A percentile compares a stretch with the other conserved stretches of the same genome.
These are phyloP conservation scores for Berberis vulgaris DNA, from an alignment of 164 flowering plant genomes.

Conservation along the genomic window DNA sequence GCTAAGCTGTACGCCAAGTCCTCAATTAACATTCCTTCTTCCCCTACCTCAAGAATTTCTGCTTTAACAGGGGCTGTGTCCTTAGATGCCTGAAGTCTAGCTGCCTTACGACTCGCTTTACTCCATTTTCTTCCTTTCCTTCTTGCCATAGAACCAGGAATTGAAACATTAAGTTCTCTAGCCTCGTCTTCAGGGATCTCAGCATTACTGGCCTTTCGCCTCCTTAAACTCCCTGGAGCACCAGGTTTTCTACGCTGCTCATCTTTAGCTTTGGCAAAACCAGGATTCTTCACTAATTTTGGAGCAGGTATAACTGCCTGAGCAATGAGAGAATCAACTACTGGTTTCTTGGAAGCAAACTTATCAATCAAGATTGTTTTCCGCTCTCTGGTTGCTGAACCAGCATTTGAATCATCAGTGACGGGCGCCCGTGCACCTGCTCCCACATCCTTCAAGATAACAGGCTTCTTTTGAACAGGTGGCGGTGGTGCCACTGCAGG, in stretches of 20 bases:
- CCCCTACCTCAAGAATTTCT: slow-evolving; percentile 87
- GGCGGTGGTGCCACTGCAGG: slow-evolving; percentile 54
- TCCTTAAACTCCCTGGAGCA: slow-evolving; percentile 40
- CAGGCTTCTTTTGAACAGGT: slow-evolving; percentile 47
- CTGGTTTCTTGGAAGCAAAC: slow-evolving; percentile 71
- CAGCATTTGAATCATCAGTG: slow-evolving; percentile 17
- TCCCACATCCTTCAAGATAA: slow-evolving; percentile 65
- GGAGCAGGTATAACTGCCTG: slow-evolving; percentile 60
- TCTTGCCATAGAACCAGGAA: slow-evolving; percentile 42
- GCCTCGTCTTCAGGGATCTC: slow-evolving; percentile 55
- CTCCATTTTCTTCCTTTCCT: slow-evolving; percentile 87
- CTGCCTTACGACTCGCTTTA: slow-evolving; percentile 85
- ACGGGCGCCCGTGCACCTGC: slow-evolving; percentile 34
- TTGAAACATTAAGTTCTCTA: slow-evolving; percentile 47
- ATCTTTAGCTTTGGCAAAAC: slow-evolving; percentile 48
- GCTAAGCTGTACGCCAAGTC: slow-evolving; percentile 76
- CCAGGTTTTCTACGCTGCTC: slow-evolving; percentile 50
- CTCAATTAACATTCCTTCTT: slow-evolving; percentile 74
- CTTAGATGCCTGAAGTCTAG: slow-evolving; percentile 69
- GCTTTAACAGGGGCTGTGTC: slow-evolving; percentile 85
- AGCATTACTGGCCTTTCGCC: slow-evolving; percentile 34
- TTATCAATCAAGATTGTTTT: slow-evolving; percentile 82
- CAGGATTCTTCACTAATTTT: slow-evolving; percentile 47
- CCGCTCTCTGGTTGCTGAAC: slow-evolving; percentile 35
- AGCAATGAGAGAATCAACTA: slow-evolving; percentile 53